A percentile compares a stretch with the other conserved stretches of the same genome.
These are phyloP conservation scores for Aspergillus funiculosus DNA, from an alignment of 495 filamentous ascomycete species.

Conservation along the genomic window DNA sequence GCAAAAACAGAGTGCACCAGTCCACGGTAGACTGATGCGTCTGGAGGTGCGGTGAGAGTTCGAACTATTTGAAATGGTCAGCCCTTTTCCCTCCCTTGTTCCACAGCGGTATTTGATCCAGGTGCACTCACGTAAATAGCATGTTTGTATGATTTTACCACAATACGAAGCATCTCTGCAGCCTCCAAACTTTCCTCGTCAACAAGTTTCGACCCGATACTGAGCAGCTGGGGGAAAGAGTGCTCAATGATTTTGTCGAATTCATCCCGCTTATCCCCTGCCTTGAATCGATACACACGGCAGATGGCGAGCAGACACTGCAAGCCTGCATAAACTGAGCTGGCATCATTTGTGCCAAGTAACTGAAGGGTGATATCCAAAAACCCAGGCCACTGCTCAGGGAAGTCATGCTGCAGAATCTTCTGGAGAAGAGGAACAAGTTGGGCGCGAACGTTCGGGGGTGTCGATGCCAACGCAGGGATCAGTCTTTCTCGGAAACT, in stretches of 20 bases:
- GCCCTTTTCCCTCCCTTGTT: constrained; percentile 5
- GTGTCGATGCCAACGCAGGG: constrained; percentile 77
- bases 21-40: constrained; percentile 77
- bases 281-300: constrained; percentile 90
- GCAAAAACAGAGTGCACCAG: constrained; percentile 92
- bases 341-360: constrained; percentile 72
- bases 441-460: constrained; percentile 75
- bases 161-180: constrained; percentile 91
- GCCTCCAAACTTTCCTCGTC: constrained; percentile 88
- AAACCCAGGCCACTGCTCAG: constrained; percentile 86
- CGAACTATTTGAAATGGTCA: constrained; percentile 59
- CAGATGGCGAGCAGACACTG: constrained; percentile 93
- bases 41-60: constrained; percentile 70
- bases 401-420: constrained; percentile 92
- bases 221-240: constrained; percentile 84
- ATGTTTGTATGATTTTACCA: constrained; percentile 95
- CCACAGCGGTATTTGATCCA: not conserved
- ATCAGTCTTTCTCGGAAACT: constrained; percentile 80
- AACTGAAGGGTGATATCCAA: constrained; percentile 85
- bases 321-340: constrained; percentile 83
- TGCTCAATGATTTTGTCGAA: constrained; percentile 91
- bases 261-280: constrained; percentile 69
- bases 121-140: constrained; percentile 77
- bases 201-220: constrained; percentile 79
- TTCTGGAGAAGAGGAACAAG: constrained; percentile 90